A percentile compares a stretch with the other conserved stretches of the same genome.
phyloP scores from a whole-genome alignment of 805 yeast genomes.

The Pichia phayaonensis region DNA sequence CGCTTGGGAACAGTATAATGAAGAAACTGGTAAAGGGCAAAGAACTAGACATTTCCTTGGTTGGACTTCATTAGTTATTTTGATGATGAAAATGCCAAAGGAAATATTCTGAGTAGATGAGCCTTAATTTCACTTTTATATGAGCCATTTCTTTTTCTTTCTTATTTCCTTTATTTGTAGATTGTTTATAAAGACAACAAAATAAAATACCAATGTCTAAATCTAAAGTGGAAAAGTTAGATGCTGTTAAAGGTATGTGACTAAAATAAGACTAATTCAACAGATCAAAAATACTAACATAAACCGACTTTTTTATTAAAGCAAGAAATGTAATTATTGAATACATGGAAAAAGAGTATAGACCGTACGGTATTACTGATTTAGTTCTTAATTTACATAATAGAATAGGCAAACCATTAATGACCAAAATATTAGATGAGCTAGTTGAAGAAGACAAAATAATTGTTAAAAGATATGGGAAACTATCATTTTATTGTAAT shows the following conservation, averaged over 20 bases:
- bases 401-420: constrained; percentile 28
- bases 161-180: too few species aligned
- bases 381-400: constrained; percentile 39
- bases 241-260: constrained; percentile 14
- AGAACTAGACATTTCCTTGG: constrained; percentile 91
- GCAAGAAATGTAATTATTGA: constrained; percentile 11
- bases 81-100: constrained; percentile 80
- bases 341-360: constrained; percentile 36
- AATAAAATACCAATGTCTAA: neutral
- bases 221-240: constrained; percentile 8
- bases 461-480: constrained; percentile 36
- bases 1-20: constrained; percentile 89
- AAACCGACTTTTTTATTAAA: neutral
- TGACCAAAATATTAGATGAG: constrained; percentile 30
- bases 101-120: constrained; percentile 1
- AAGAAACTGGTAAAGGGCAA: constrained; percentile 60
- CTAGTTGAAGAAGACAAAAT: constrained; percentile 30
- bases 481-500: constrained; percentile 35
- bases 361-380: constrained; percentile 43
- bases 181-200: neutral
- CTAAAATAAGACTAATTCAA: too few species aligned
- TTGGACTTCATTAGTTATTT: constrained; percentile 80
- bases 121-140: too few species aligned
- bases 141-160: neutral
- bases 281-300: neutral